A percentile compares a stretch with the other conserved stretches of the same genome.
These are phyloP conservation scores for Teratosphaeriaceae sp. DNA, from an alignment of 2,329 filamentous ascomycete species.

Conservation along the genomic window DNA sequence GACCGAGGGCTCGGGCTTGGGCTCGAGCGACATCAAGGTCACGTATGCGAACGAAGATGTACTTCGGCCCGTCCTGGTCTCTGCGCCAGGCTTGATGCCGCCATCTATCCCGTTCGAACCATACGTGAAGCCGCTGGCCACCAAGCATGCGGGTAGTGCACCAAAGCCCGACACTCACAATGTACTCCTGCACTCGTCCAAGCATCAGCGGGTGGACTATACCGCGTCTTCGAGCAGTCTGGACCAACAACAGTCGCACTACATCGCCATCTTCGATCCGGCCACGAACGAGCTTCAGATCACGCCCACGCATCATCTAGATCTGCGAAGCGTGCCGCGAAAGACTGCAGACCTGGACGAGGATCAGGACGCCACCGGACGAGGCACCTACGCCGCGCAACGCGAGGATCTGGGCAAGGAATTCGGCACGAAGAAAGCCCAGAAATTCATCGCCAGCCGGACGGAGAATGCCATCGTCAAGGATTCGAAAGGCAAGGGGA, in stretches of 20 bases:
- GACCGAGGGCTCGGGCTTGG: slow-evolving; percentile 10
- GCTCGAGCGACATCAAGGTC: slow-evolving; percentile 21
- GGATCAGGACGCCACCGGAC: slow-evolving; percentile 29
- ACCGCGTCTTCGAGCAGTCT: slow-evolving; percentile 34
- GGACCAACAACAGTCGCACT: slow-evolving; percentile 51
- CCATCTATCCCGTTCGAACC: slow-evolving; percentile 41
- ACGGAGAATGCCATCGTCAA: slow-evolving; percentile 62
- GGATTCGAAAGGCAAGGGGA: slow-evolving; percentile 37
- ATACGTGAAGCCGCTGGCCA: slow-evolving; percentile 35
- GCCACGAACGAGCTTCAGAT: slow-evolving; percentile 47
- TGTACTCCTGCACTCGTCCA: slow-evolving; percentile 54
- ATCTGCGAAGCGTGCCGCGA: slow-evolving; percentile 45
- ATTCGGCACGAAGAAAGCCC: slow-evolving; percentile 81
- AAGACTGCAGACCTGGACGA: slow-evolving; percentile 30
- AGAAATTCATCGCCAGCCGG: slow-evolving; percentile 64
- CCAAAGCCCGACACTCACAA: slow-evolving; percentile 39
- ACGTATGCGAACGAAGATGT: slow-evolving; percentile 10
- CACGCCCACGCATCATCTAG: slow-evolving; percentile 48
- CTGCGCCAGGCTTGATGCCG: slow-evolving; percentile 36
- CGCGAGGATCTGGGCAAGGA: slow-evolving; percentile 66
- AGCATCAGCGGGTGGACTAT: slow-evolving; percentile 55
- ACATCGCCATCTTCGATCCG: slow-evolving; percentile 55
- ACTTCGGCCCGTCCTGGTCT: slow-evolving; percentile 20
- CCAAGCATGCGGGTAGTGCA: slow-evolving; percentile 20
- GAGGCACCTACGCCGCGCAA: slow-evolving; percentile 47